These are phyloP conservation scores for Diaporthe sp. DNA, from an alignment of 2,329 filamentous ascomycete genomes.

Conservation along the genomic window DNA sequence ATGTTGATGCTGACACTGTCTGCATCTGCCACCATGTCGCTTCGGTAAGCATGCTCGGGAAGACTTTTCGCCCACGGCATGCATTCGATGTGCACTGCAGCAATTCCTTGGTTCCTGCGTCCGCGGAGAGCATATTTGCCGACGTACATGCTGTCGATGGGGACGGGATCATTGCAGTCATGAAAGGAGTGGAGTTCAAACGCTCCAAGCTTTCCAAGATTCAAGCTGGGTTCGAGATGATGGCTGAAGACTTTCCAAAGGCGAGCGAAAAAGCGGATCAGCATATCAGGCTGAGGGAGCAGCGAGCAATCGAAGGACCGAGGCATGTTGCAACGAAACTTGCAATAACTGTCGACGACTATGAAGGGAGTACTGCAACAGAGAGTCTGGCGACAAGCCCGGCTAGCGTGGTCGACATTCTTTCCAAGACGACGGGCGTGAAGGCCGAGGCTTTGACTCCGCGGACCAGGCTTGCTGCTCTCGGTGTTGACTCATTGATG, in stretches of 20 bases:
- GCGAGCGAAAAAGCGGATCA: not conserved
- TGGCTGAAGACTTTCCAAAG: not conserved
- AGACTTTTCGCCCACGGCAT: not conserved
- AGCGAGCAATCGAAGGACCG: not conserved
- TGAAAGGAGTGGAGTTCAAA: constrained; percentile 14
- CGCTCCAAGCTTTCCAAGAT: not conserved
- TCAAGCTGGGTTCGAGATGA: not conserved
- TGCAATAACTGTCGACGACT: not conserved
- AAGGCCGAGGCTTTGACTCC: not conserved
- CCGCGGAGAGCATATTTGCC: not conserved
- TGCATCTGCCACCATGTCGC: constrained; percentile 3
- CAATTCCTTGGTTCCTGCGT: not conserved
- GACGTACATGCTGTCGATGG: not conserved
- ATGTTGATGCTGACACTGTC: not conserved
- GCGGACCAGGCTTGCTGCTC: not conserved
- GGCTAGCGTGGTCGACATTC: not conserved
- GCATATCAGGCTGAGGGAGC: not conserved
- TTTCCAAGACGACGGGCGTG: constrained; percentile 5
- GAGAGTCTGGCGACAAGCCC: not conserved
- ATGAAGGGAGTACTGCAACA: not conserved
- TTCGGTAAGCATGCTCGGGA: not conserved
- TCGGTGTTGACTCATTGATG: constrained; percentile 22
- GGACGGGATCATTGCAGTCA: not conserved
- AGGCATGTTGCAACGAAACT: not conserved
- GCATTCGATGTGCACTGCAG: constrained; percentile 13